phyloP scores from a whole-genome alignment of 1,139 yeast genomes.

The Magnusiomyces ingens region DNA sequence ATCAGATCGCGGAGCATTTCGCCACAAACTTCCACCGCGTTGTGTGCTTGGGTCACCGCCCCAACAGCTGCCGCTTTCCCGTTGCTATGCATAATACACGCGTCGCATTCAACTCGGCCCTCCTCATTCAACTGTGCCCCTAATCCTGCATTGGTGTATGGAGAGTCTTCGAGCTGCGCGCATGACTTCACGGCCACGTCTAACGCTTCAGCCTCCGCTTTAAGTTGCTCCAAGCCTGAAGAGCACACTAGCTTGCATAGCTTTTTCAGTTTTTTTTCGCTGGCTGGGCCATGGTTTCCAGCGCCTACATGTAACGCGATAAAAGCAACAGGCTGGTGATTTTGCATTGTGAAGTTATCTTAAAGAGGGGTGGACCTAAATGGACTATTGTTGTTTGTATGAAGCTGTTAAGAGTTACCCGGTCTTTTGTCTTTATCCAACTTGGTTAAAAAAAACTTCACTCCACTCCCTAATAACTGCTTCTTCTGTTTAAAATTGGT shows the following conservation, averaged over 20 bases:
- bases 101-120: conserved; percentile 51
- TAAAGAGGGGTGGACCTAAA: no score
- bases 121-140: conserved; percentile 46
- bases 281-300: conserved; percentile 26
- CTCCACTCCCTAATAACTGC: no score
- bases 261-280: conserved; percentile 18
- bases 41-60: conserved; percentile 26
- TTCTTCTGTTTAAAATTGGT: no score
- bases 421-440: no score
- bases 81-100: conserved; percentile 27
- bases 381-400: no score
- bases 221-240: conserved; percentile 22
- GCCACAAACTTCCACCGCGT: conserved; percentile 29
- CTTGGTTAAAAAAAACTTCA: no score
- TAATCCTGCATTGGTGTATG: conserved; percentile 49
- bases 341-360: not conserved
- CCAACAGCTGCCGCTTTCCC: conserved; percentile 31
- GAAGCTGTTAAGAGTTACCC: no score
- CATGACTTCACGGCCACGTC: conserved; percentile 26
- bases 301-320: conserved; percentile 34
- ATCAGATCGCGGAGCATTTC: conserved; percentile 20
- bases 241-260: conserved; percentile 22
- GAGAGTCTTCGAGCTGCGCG: conserved; percentile 39
- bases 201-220: conserved; percentile 14
- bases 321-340: conserved; percentile 16